A percentile compares a stretch with the other conserved stretches of the same genome.
Conservation (phyloP, 2,329 filamentous ascomycete genomes). For the Capronia coronata region DNA sequence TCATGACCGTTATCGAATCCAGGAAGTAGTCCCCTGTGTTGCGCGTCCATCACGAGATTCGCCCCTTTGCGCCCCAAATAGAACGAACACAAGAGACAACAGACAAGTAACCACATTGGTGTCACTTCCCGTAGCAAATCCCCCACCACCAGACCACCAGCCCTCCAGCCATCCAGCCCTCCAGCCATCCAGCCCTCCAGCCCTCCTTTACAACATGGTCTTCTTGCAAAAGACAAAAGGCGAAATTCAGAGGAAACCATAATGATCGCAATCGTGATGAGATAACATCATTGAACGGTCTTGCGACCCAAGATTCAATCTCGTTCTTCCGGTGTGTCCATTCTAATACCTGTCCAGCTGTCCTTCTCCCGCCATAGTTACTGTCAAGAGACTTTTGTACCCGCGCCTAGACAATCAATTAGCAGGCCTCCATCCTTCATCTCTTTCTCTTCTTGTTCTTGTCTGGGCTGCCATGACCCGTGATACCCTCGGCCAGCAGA, state of each 20-base stretch:
- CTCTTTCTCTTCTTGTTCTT: constrained; percentile 67
- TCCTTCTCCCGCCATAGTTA: neutral
- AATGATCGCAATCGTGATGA: constrained; percentile 6
- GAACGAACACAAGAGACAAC: neutral
- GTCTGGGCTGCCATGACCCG: constrained; percentile 39
- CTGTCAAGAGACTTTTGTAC: neutral
- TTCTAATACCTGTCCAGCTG: constrained; percentile 14
- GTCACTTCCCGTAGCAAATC: too few species aligned
- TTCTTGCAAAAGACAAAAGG: constrained; percentile 3
- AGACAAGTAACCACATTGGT: constrained; percentile 9
- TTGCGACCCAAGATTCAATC: constrained; percentile 17
- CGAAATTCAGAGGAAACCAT: constrained; percentile 8
- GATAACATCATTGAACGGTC: constrained; percentile 7
- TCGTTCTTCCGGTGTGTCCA: constrained; percentile 3
- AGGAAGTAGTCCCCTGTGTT: constrained; percentile 5
- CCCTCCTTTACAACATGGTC: neutral
- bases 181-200: neutral
- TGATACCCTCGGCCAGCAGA: constrained; percentile 31
- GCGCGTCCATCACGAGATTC: constrained; percentile 10
- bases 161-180: neutral
- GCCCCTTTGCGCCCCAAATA: constrained; percentile 4
- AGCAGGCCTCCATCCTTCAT: constrained; percentile 34
- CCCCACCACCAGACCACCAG: too few species aligned
- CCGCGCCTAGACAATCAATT: neutral
- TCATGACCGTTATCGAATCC: constrained; percentile 17